Evolutionary conservation across 2,329 filamentous ascomycete species (phyloP).

Genomic region (Stromatinia cepivora): DNA sequence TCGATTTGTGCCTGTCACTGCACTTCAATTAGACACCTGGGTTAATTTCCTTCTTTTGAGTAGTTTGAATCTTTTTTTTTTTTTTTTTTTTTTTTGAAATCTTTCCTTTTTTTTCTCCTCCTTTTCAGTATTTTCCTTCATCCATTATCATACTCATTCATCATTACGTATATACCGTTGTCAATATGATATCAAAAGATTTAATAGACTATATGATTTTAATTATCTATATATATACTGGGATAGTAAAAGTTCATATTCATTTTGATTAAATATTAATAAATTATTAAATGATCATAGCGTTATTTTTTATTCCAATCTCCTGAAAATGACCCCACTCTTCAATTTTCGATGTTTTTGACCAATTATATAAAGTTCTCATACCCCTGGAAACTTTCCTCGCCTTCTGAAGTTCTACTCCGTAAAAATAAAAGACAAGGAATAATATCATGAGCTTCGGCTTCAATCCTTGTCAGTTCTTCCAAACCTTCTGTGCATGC

Average conservation of each 20-base stretch:
- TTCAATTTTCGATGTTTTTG: neutral
- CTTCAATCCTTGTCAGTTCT: neutral
- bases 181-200: no score
- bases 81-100: no score
- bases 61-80: neutral
- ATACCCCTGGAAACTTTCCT: neutral
- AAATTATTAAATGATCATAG: neutral
- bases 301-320: neutral
- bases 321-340: neutral
- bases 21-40: neutral
- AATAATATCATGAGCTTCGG: neutral
- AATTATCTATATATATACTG: neutral
- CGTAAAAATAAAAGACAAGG: neutral
- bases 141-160: neutral
- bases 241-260: neutral
- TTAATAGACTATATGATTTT: neutral
- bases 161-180: neutral
- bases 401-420: neutral
- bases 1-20: neutral
- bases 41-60: neutral
- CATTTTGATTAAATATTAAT: neutral
- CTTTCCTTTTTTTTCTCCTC: neutral
- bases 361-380: neutral
- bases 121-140: neutral
- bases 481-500: constrained; percentile 12